phyloP scores from a whole-genome alignment of 1,139 yeast species.

The Blastobotrys aristatus region DNA sequence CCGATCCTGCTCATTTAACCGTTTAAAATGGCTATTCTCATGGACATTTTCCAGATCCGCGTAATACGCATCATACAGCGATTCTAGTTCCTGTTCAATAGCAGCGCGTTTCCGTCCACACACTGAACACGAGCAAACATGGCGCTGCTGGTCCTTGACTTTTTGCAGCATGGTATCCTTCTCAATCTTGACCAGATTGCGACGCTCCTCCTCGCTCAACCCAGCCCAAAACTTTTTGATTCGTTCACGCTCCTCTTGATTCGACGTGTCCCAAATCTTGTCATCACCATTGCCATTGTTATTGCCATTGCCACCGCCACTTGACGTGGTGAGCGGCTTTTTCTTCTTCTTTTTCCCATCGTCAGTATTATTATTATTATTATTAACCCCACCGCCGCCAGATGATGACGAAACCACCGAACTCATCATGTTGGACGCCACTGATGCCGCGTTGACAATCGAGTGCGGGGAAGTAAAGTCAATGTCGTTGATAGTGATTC shows the following conservation, averaged over 20 bases:
- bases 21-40: constrained; percentile 10
- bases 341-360: constrained; percentile 12
- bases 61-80: constrained; percentile 56
- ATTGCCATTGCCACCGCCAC: constrained; percentile 18
- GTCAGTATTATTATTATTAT: no score
- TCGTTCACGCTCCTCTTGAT: constrained; percentile 54
- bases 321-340: constrained; percentile 3
- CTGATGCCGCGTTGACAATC: constrained; percentile 31
- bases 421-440: constrained; percentile 22
- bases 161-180: constrained; percentile 64
- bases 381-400: no score
- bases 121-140: constrained; percentile 64
- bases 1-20: not conserved
- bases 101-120: constrained; percentile 75
- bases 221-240: constrained; percentile 68
- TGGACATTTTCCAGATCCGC: constrained; percentile 32
- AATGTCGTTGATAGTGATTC: constrained; percentile 28
- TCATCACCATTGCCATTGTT: constrained; percentile 33
- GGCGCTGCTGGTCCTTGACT: constrained; percentile 54
- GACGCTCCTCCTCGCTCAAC: constrained; percentile 55
- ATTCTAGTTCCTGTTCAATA: constrained; percentile 74
- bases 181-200: constrained; percentile 60
- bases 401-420: not conserved
- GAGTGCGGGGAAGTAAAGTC: constrained; percentile 47
- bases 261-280: constrained; percentile 55